Conservation (phyloP, 768 basidiomycete genomes). For the Boletus insuetus region DNA sequence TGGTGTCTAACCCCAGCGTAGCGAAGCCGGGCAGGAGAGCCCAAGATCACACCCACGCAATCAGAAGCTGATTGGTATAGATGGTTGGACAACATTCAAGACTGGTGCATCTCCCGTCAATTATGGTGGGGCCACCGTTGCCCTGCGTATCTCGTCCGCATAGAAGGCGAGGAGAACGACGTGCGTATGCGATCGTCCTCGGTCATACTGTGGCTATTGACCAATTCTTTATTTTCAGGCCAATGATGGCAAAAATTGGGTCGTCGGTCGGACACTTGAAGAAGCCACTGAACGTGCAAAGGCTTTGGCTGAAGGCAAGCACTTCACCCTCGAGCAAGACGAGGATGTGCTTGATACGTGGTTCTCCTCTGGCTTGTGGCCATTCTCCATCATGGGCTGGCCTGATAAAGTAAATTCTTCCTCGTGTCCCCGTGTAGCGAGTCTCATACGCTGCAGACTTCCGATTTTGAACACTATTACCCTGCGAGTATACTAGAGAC, state of each 20-base stretch:
- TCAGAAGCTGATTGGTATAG: constrained; percentile 95
- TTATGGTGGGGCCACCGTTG: constrained; percentile 99
- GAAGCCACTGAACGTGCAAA: constrained; percentile 78
- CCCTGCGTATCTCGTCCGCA: constrained; percentile 88
- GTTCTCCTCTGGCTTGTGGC: constrained; percentile 98
- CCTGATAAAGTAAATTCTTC: constrained; percentile 67
- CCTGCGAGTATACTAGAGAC: constrained; percentile 92
- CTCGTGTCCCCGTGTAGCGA: neutral
- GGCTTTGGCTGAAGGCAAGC: constrained; percentile 58
- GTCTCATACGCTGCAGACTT: constrained; percentile 48
- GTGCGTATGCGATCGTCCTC: constrained; percentile 36
- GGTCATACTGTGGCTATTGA: neutral
- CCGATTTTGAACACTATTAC: constrained; percentile 79
- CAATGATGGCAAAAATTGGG: constrained; percentile 81
- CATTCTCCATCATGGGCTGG: constrained; percentile 97
- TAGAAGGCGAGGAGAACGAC: constrained; percentile 73
- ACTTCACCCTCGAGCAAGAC: constrained; percentile 84
- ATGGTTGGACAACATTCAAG: constrained; percentile 93
- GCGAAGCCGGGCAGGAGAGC: constrained; percentile 88
- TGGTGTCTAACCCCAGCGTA: constrained; percentile 28
- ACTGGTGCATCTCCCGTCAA: constrained; percentile 99
- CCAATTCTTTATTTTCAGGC: constrained; percentile 35
- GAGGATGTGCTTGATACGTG: constrained; percentile 98
- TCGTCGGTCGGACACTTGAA: constrained; percentile 76
- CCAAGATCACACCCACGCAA: constrained; percentile 75